Base-by-base conservation (phyloP, 2,329 filamentous ascomycete genomes). In the Malbranchea cinnamomea region DNA sequence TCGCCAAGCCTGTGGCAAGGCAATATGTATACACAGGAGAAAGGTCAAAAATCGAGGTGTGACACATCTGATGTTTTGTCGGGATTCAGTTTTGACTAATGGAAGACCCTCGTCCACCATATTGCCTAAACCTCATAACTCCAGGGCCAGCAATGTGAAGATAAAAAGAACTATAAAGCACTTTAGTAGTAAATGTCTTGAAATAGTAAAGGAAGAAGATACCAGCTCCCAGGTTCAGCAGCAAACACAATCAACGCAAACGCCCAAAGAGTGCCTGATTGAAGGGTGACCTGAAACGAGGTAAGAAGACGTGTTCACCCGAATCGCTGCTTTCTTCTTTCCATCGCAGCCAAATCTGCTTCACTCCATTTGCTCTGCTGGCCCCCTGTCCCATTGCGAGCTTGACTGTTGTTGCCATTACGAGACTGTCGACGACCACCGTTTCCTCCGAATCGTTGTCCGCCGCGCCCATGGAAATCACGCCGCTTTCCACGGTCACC, bases 241-340 rank as follows among this genome's bases (percentile, higher is more conserved):
- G 23, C 23, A 9, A 23, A 14, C 28, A 23, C 15, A 14, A 10
- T 13, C 21, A 27, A 27, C 17, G 23, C 17, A 18, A 27, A 31
- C 15, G 17, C 23, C 20, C 21, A 32, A 15, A 12, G 9, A 2
- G 7, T 26, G 16, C 15, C n/a, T 12, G 20, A 24, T 23, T 28
- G 9, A 28, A 28, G 28, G 13, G 25, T 16, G 15, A 32, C 13
- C 16, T 17, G 14, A 3, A 16, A 35, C 13, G 14, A 37, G 11
- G 22, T 11, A 30, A 9, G 16, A 31, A 14, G 16, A 15, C 16
- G 10, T 6, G 10, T 21, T 30, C 26, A 37, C 38, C 8, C 50
- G 40, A 65, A 65, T 30, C 58, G 53, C 48, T 59, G 58, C 49
- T 60, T 63, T 41, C 61, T 53, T 32, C 57, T 59, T 36, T 65